These are phyloP conservation scores for Acacia confusa DNA, from an alignment of 306 rosid species.

Conservation along the genomic window DNA sequence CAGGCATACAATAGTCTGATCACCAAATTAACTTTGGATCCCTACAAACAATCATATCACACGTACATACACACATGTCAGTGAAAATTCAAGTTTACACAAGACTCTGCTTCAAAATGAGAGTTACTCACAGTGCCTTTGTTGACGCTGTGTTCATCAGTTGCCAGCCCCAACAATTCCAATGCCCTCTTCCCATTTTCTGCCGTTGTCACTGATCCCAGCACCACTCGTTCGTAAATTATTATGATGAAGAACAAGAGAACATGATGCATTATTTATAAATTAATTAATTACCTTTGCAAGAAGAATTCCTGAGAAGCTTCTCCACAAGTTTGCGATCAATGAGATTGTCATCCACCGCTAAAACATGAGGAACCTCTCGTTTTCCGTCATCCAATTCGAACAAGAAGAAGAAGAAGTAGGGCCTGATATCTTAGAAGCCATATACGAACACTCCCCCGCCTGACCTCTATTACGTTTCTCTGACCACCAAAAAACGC, in stretches of 20 bases:
- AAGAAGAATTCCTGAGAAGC: constrained; percentile 77
- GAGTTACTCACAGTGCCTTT: constrained; percentile 46
- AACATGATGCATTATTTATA: not conserved
- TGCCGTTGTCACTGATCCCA: constrained; percentile 76
- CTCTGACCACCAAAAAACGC: constrained; percentile 15
- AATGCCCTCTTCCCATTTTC: constrained; percentile 82
- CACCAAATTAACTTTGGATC: constrained; percentile 67
- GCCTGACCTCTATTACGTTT: not conserved
- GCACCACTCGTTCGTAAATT: not conserved
- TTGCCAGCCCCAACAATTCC: constrained; percentile 74
- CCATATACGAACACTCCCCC: constrained; percentile 27
- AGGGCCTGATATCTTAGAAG: constrained; percentile 31
- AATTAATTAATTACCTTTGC: constrained; percentile 51
- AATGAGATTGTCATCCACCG: constrained; percentile 75
- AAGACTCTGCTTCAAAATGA: not conserved
- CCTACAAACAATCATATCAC: constrained; percentile 38
- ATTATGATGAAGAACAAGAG: not conserved
- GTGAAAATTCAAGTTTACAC: not conserved
- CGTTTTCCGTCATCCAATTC: constrained; percentile 53
- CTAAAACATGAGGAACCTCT: constrained; percentile 82
- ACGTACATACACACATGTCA: not conserved
- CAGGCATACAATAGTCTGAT: constrained; percentile 94
- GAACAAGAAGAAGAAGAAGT: constrained; percentile 17
- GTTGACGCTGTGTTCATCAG: constrained; percentile 43
- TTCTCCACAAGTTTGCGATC: constrained; percentile 84